Evolutionary conservation across 1,139 yeast genomes (phyloP).

Genomic region (Nakaseomyces glabratus): DNA sequence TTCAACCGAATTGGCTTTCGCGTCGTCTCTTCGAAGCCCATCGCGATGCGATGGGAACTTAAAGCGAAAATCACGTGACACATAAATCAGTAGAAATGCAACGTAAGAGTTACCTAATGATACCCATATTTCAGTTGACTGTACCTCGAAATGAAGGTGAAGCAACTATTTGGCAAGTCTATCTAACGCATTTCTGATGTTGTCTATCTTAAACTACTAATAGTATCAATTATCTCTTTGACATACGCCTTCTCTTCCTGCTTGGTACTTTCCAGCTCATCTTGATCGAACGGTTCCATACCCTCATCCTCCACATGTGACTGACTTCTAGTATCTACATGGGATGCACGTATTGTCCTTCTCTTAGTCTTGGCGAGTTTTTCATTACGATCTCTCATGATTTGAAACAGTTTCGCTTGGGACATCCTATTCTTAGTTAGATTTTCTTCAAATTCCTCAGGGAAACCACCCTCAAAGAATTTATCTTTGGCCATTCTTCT

Average conservation of each 20-base stretch:
- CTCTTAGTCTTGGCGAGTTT: conserved; percentile 12
- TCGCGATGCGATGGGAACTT: too few relatives aligned
- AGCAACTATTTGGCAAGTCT: neutral
- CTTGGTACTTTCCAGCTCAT: conserved; percentile 3
- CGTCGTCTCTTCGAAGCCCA: too few relatives aligned
- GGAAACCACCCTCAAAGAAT: conserved; percentile 46
- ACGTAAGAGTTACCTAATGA: too few relatives aligned
- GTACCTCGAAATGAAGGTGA: too few relatives aligned
- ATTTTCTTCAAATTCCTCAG: conserved; percentile 48
- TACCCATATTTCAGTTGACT: too few relatives aligned
- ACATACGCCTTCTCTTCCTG: conserved; percentile 1
- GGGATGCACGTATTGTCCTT: conserved; percentile 8
- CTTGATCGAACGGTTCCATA: conserved; percentile 5
- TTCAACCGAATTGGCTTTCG: too few relatives aligned
- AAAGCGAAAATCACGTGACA: too few relatives aligned
- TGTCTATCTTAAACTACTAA: conserved; percentile 6
- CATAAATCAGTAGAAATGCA: too few relatives aligned
- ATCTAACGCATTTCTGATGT: conserved; percentile 1
- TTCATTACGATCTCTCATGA: conserved; percentile 37
- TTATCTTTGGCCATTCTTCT: conserved; percentile 50
- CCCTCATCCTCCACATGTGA: conserved; percentile 5
- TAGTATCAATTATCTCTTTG: conserved; percentile 9
- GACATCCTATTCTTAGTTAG: conserved; percentile 47
- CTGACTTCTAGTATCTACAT: neutral
- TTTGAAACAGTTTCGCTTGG: conserved; percentile 52